Evolutionary conservation across 331 rosid species (phyloP).

Genomic region (Stylosanthes scabra): DNA sequence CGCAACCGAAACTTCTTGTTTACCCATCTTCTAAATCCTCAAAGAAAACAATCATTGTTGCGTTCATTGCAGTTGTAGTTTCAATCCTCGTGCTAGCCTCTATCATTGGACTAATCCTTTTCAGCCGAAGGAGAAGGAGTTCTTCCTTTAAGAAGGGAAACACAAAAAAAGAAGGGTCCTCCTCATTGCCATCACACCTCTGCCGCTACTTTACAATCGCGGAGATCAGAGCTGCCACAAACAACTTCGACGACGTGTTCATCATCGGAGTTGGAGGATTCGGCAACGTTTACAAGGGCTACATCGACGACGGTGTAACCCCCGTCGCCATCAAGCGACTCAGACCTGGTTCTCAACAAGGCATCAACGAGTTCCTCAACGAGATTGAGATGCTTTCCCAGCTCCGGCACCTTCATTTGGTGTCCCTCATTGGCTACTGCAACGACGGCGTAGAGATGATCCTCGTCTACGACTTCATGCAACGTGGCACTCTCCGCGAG

Average conservation of each 20-base stretch:
- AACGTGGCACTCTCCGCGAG: conserved; percentile 41
- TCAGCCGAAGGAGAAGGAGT: background rate
- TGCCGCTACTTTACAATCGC: conserved; percentile 33
- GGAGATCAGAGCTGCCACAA: conserved; percentile 38
- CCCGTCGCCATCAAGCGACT: conserved; percentile 5
- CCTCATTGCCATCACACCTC: conserved; percentile 4
- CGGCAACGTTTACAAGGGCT: conserved; percentile 49
- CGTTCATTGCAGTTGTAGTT: background rate
- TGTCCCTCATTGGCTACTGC: conserved; percentile 1
- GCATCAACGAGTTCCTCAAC: background rate
- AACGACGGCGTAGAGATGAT: conserved; percentile 8
- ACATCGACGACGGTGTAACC: background rate
- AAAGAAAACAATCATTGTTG: background rate
- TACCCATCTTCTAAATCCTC: background rate
- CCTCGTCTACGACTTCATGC: conserved; percentile 5
- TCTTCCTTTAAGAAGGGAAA: background rate
- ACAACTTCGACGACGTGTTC: conserved; percentile 14
- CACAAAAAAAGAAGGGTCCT: background rate
- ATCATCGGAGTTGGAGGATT: conserved; percentile 46
- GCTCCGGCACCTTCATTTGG: conserved; percentile 2
- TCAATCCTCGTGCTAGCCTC: background rate
- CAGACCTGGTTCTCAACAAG: background rate
- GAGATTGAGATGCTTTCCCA: conserved; percentile 1
- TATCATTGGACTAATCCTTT: background rate
- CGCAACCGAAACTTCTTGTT: no score